These are phyloP conservation scores for Leccinellum luteum DNA, from an alignment of 768 basidiomycete species.

Conservation along the genomic window DNA sequence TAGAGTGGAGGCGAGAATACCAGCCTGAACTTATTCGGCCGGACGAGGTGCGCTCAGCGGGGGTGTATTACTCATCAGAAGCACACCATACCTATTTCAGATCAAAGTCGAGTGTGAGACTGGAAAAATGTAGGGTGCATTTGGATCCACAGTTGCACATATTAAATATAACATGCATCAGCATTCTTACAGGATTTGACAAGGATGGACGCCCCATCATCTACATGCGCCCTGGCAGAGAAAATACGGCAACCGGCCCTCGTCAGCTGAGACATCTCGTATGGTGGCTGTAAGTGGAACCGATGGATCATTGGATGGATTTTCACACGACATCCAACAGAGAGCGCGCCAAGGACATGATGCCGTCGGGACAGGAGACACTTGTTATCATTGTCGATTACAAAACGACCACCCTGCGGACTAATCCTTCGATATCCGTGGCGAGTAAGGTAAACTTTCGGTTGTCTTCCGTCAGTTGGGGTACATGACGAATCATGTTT, in stretches of 20 bases:
- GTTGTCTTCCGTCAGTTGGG: neutral
- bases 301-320: neutral
- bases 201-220: constrained; percentile 82
- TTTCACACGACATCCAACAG: constrained; percentile 36
- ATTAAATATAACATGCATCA: constrained; percentile 26
- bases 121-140: constrained; percentile 73
- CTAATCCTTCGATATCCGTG: constrained; percentile 80
- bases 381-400: constrained; percentile 86
- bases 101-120: constrained; percentile 78
- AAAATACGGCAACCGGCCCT: constrained; percentile 76
- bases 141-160: neutral
- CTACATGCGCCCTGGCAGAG: constrained; percentile 84
- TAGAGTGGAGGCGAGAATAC: constrained; percentile 84
- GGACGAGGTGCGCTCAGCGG: constrained; percentile 49
- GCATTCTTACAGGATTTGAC: constrained; percentile 83
- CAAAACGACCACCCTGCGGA: constrained; percentile 74
- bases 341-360: constrained; percentile 85
- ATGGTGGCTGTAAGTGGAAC: constrained; percentile 69
- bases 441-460: constrained; percentile 60
- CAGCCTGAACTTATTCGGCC: constrained; percentile 83
- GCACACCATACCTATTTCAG: constrained; percentile 18
- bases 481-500: neutral
- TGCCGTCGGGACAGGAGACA: constrained; percentile 82
- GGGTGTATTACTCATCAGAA: constrained; percentile 1
- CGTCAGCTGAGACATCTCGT: constrained; percentile 84